Evolutionary conservation across 2,329 filamentous ascomycete species (phyloP).

Genomic region (Botrytis porri): DNA sequence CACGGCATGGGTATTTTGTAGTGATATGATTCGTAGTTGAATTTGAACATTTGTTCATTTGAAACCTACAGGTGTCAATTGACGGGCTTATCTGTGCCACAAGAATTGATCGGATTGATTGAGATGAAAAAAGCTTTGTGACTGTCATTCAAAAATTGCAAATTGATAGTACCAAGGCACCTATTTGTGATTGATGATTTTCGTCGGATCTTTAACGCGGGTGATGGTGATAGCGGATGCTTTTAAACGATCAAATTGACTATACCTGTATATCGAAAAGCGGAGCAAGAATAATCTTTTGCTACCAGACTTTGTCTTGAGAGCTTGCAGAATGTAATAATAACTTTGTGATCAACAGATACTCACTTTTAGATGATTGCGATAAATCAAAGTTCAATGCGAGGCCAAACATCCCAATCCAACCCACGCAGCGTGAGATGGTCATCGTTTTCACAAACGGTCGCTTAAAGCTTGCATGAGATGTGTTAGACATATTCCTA

Average conservation of each 20-base stretch:
- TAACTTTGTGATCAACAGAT: background rate
- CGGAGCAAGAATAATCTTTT: background rate
- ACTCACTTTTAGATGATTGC: background rate
- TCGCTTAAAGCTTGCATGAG: background rate
- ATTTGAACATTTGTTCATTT: background rate
- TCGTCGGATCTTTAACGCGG: background rate
- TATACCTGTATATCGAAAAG: background rate
- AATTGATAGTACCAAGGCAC: background rate
- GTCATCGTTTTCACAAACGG: background rate
- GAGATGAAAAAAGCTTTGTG: background rate
- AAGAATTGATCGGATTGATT: background rate
- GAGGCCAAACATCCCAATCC: background rate
- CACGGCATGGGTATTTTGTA: background rate
- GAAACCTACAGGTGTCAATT: background rate
- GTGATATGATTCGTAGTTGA: background rate
- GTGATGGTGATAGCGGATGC: background rate
- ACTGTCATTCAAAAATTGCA: background rate
- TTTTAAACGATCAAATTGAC: background rate
- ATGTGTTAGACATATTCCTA: background rate
- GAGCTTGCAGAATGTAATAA: background rate
- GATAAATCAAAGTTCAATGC: background rate
- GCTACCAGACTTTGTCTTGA: background rate
- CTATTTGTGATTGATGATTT: background rate
- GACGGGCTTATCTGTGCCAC: background rate
- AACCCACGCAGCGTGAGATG: background rate